A percentile compares a stretch with the other conserved stretches of the same genome.
These are phyloP conservation scores for Jaltomata sinuosa DNA, from an alignment of 257 asterid species.

Conservation along the genomic window DNA sequence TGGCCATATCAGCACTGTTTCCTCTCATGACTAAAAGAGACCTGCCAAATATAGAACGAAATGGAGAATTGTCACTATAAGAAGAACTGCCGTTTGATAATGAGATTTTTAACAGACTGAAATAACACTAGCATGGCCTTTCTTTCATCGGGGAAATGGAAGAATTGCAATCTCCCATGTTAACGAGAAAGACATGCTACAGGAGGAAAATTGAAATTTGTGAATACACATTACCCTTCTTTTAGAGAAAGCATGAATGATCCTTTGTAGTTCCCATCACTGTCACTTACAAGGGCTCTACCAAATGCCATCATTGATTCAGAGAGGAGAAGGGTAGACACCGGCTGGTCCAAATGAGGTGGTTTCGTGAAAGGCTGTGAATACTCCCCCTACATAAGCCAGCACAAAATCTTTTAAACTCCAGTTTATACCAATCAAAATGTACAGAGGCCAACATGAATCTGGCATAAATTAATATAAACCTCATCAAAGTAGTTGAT, in stretches of 20 bases:
- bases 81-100: neutral
- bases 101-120: neutral
- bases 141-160: neutral
- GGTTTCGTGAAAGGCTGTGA: slow-evolving; percentile 96
- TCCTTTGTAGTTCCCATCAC: slow-evolving; percentile 78
- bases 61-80: neutral
- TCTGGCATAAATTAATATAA: neutral
- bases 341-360: slow-evolving; percentile 93
- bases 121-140: neutral
- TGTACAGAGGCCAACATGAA: neutral
- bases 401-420: neutral
- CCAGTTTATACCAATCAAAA: neutral
- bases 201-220: neutral
- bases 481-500: slow-evolving; percentile 94
- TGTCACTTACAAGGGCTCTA: slow-evolving; percentile 58
- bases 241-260: slow-evolving; percentile 71
- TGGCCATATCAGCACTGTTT: slow-evolving; percentile 74
- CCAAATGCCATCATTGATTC: slow-evolving; percentile 97
- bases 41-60: slow-evolving; percentile 28
- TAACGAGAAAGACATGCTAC: neutral
- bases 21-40: slow-evolving; percentile 90
- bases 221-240: slow-evolving; percentile 58
- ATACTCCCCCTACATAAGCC: slow-evolving; percentile 59
- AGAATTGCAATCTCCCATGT: neutral
- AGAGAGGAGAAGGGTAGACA: slow-evolving; percentile 75